Base-by-base conservation (phyloP, 2,329 filamentous ascomycete species). In the Stachybotrys echinatus region DNA sequence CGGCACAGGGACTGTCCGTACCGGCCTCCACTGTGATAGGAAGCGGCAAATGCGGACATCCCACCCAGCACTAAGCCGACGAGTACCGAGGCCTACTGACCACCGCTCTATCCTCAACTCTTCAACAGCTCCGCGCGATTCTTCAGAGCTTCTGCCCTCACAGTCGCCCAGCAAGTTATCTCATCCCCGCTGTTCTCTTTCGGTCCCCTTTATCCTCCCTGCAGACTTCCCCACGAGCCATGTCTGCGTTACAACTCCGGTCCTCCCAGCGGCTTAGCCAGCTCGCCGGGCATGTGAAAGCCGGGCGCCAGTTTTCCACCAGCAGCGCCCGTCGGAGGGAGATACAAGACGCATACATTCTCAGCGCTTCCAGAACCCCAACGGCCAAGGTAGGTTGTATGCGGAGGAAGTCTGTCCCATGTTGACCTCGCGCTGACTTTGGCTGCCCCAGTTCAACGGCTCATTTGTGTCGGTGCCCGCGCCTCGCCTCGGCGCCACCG, bases 301-400 rank as follows among this genome's bases (percentile, higher is more conserved):
- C 69, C 27, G 61, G 65, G 47, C 74, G 77, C 48, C 66, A 65
- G 48, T 80, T 81, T 59, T 78, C 77, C 34, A 71, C 69, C 14
- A 64, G 67, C 47, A 52, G 68, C 39, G 59, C 66, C n/a, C 63
- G 74, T 34, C 69, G 68, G 53, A 74, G 85, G 69, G 87, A 95
- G 65, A 80, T 96, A 48, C 85, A 88, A 63, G 91, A 96, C 68
- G 92, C 89, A 45, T 99, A 97, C 71, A 97, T 99, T 59, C 71
- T 99, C 55, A 92, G 90, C 64, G 94, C 88, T 12, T 82, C 92
- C 17, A 81, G 94, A 61, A 99, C 94, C 46, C 92, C 94, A 2
- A 95, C 89, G 18, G 88, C 85, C 58, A 95, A 94, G 76, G 92
- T 94, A 68, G 47, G 54, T 49, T 8, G 14, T 34, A 10, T 5